phyloP scores from a whole-genome alignment of 805 yeast genomes.

The Zygosaccharomyces bailii region DNA sequence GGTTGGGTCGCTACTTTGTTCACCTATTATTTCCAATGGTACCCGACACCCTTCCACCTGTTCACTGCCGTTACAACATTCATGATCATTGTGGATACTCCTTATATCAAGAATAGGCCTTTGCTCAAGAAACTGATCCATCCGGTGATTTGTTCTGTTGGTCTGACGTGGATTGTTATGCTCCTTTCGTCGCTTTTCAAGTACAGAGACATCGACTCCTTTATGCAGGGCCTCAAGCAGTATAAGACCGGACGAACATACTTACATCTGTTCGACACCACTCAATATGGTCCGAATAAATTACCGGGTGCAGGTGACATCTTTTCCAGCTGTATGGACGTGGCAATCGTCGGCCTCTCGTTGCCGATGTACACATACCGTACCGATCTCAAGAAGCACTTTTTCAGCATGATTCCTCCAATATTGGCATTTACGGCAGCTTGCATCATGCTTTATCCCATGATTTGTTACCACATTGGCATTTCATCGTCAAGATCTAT shows the following conservation, averaged over 20 bases:
- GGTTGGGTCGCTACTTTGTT: constrained; percentile 23
- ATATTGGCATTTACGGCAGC: constrained; percentile 51
- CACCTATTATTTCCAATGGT: constrained; percentile 34
- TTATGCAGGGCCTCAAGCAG: constrained; percentile 47
- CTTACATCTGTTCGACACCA: constrained; percentile 48
- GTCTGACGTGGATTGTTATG: constrained; percentile 57
- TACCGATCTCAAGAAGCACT: constrained; percentile 56
- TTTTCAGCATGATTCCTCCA: constrained; percentile 57
- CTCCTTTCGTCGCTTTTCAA: constrained; percentile 58
- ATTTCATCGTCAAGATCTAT: constrained; percentile 57
- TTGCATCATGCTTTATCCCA: constrained; percentile 67
- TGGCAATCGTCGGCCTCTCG: constrained; percentile 70
- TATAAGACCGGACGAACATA: constrained; percentile 72
- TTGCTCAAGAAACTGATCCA: constrained; percentile 53
- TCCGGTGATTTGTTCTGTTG: constrained; percentile 68
- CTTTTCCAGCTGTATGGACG: constrained; percentile 65
- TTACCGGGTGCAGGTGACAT: constrained; percentile 86
- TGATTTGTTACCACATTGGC: constrained; percentile 61
- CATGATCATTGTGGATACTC: constrained; percentile 42
- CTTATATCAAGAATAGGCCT: constrained; percentile 45
- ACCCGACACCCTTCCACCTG: constrained; percentile 60
- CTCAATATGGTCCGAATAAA: constrained; percentile 25
- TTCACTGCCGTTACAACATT: constrained; percentile 58
- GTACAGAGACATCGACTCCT: constrained; percentile 37
- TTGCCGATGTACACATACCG: constrained; percentile 77